Conservation (phyloP, 2,329 filamentous ascomycete species). For the Aspergillus tanneri region DNA sequence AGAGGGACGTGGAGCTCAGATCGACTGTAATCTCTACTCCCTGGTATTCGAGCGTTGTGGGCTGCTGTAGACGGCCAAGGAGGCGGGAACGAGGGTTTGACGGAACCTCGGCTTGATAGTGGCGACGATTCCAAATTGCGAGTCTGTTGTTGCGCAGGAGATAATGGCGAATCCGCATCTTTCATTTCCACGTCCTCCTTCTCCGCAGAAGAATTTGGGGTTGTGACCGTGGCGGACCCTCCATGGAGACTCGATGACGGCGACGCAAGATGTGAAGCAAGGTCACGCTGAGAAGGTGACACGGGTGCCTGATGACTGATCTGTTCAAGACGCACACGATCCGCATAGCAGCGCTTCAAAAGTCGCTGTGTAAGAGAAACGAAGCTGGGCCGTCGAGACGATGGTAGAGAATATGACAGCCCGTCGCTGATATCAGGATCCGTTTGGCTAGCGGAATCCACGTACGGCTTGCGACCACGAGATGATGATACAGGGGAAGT, state of each 20-base stretch:
- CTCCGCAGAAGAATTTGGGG: conserved; percentile 13
- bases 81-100: conserved; percentile 25
- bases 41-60: conserved; percentile 36
- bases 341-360: conserved; percentile 43
- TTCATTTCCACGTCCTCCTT: conserved; percentile 49
- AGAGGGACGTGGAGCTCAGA: conserved; percentile 31
- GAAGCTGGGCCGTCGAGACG: conserved; percentile 32
- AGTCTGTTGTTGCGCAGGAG: conserved; percentile 17
- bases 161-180: conserved; percentile 35
- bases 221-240: conserved; percentile 10
- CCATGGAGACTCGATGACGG: conserved; percentile 16
- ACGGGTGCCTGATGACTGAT: conserved; percentile 20
- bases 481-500: conserved; percentile 28
- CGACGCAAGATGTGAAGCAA: conserved; percentile 10
- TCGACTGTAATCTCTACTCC: conserved; percentile 17
- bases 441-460: conserved; percentile 44
- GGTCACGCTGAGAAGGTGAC: conserved; percentile 17
- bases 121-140: conserved; percentile 17
- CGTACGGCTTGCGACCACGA: conserved; percentile 36
- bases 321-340: conserved; percentile 40
- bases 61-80: conserved; percentile 42
- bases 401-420: conserved; percentile 19
- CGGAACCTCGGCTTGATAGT: conserved; percentile 14
- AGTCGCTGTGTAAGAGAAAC: conserved; percentile 45
- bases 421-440: conserved; percentile 42